Evolutionary conservation across 495 filamentous ascomycete genomes (phyloP).

Genomic region (Cryomyces antarcticus): DNA sequence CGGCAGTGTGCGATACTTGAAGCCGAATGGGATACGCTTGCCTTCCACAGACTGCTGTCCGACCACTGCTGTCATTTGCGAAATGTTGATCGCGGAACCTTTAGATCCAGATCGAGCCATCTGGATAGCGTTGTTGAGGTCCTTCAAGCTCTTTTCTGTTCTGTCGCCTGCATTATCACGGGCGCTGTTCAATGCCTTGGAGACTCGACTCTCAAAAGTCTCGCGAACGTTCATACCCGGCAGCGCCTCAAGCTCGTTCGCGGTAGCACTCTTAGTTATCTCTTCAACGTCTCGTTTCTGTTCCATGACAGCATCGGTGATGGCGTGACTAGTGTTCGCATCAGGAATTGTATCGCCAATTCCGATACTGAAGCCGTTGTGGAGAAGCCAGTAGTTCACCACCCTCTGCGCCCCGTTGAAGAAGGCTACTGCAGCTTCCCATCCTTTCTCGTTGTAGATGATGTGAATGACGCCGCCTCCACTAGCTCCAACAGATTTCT

Average conservation of each 20-base stretch:
- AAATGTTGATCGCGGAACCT: constrained; percentile 96
- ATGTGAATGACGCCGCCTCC: constrained; percentile 81
- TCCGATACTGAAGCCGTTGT: constrained; percentile 93
- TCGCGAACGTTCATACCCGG: constrained; percentile 97
- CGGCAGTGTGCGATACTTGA: constrained; percentile 92
- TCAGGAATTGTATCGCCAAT: constrained; percentile 98
- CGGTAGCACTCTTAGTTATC: constrained; percentile 57
- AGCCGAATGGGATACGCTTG: constrained; percentile 97
- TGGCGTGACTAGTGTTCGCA: constrained; percentile 52
- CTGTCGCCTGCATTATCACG: constrained; percentile 90
- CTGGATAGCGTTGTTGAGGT: constrained; percentile 82
- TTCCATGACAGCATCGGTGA: constrained; percentile 53
- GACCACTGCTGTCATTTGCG: constrained; percentile 94
- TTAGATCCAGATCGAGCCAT: constrained; percentile 96
- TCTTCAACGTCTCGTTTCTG: constrained; percentile 61
- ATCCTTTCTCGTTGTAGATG: constrained; percentile 86
- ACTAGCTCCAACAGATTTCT: constrained; percentile 82
- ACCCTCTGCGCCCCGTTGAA: constrained; percentile 89
- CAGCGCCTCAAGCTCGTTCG: constrained; percentile 65
- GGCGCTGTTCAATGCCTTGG: constrained; percentile 77
- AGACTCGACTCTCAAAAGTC: constrained; percentile 92
- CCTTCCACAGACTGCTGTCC: constrained; percentile 96
- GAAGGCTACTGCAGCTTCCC: constrained; percentile 69
- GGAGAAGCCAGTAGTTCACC: constrained; percentile 93
- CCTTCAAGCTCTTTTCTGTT: constrained; percentile 80